phyloP scores from a whole-genome alignment of 1,284 basidiomycete species.

The Naganishia albida region DNA sequence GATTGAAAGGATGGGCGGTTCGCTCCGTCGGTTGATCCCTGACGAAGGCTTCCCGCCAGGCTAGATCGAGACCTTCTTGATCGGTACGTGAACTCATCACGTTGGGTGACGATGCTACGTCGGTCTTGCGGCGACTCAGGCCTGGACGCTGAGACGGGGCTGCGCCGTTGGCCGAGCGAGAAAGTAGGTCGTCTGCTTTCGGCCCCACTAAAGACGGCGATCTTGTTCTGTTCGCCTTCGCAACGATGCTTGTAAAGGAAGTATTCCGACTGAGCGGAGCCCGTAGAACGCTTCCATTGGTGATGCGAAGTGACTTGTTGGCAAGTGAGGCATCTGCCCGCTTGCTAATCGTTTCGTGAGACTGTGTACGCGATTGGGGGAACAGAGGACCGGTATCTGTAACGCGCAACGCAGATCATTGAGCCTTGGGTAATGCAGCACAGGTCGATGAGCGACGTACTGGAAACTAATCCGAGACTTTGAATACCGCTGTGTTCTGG shows the following conservation, averaged over 20 bases:
- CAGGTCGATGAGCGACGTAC: slow-evolving; percentile 24
- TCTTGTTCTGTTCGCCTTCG: slow-evolving; percentile 16
- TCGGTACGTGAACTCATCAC: background rate
- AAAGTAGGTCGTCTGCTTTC: background rate
- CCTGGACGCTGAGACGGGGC: background rate
- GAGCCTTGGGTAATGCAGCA: background rate
- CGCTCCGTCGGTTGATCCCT: too few species aligned
- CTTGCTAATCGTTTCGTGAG: background rate
- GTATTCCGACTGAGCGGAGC: slow-evolving; percentile 18
- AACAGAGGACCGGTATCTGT: background rate
- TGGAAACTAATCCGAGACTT: slow-evolving; percentile 35
- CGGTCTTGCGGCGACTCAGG: slow-evolving; percentile 3
- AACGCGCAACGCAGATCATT: background rate
- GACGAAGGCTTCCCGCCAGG: background rate
- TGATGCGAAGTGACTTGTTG: slow-evolving; percentile 29
- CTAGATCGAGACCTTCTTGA: background rate
- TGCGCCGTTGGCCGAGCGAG: background rate
- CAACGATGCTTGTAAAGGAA: background rate
- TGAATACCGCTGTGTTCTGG: slow-evolving; percentile 45
- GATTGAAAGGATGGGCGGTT: too few species aligned
- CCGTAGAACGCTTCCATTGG: slow-evolving; percentile 36
- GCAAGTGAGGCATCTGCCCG: background rate
- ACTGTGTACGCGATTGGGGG: background rate
- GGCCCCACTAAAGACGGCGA: slow-evolving; percentile 15
- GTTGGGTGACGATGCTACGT: slow-evolving; percentile 8